A percentile compares a stretch with the other conserved stretches of the same genome.
These are phyloP conservation scores for Emergomyces orientalis DNA, from an alignment of 2,329 filamentous ascomycete genomes.

Conservation along the genomic window DNA sequence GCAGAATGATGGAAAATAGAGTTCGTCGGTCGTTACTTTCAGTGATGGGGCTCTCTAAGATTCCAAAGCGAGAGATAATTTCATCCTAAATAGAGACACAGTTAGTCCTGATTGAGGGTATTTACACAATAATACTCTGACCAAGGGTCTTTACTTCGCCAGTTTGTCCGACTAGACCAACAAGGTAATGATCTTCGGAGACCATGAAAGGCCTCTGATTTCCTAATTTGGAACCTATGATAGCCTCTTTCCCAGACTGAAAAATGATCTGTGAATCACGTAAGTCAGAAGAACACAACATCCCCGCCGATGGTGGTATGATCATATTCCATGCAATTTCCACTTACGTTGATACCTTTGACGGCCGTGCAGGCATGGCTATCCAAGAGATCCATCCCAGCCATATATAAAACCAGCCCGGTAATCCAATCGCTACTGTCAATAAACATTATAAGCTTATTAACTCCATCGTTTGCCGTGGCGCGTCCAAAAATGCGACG, in stretches of 20 bases:
- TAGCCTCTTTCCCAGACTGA: background rate
- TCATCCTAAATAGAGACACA: background rate
- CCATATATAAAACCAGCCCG: constrained; percentile 1
- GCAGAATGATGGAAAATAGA: background rate
- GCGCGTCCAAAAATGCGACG: constrained; percentile 2
- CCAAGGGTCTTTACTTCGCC: background rate
- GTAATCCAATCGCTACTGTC: constrained; percentile 1
- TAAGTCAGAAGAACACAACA: background rate
- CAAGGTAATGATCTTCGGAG: background rate
- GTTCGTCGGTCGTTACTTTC: background rate
- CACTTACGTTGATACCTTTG: constrained; percentile 4
- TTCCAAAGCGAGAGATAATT: constrained; percentile 8
- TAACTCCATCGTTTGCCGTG: background rate
- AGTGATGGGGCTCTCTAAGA: background rate
- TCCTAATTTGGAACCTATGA: background rate
- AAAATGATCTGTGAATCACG: background rate
- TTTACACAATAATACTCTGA: background rate
- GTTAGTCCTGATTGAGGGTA: background rate
- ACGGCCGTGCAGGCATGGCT: background rate
- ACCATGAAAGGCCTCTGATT: background rate
- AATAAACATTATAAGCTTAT: background rate
- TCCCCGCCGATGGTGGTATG: background rate
- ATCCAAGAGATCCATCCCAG: background rate
- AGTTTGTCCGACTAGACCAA: constrained; percentile 6
- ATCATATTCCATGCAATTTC: background rate